Evolutionary conservation across 1,284 basidiomycete genomes (phyloP).

Genomic region (Pseudozyma sp.): DNA sequence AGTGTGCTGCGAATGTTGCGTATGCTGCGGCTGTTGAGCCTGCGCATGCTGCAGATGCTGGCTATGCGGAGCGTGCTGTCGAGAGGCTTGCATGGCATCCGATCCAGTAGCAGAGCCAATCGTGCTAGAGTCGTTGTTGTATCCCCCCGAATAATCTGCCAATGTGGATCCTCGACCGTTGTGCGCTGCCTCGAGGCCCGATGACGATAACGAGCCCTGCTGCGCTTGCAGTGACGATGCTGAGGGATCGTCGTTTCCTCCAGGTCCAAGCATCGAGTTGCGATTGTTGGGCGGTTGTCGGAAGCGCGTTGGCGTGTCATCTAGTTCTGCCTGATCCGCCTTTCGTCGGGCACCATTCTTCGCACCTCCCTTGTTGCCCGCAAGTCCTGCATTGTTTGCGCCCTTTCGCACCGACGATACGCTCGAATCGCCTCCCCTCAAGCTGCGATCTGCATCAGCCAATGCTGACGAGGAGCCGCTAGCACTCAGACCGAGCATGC

Average conservation of each 20-base stretch:
- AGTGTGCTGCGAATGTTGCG: constrained; percentile 29
- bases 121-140: constrained; percentile 37
- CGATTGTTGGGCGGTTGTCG: constrained; percentile 37
- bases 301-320: constrained; percentile 47
- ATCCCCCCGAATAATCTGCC: constrained; percentile 32
- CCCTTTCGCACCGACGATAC: constrained; percentile 25
- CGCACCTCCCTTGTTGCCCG: constrained; percentile 11
- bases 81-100: constrained; percentile 34
- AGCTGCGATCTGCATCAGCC: constrained; percentile 35
- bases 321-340: constrained; percentile 46
- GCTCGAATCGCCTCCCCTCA: constrained; percentile 24
- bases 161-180: constrained; percentile 30
- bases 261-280: constrained; percentile 27
- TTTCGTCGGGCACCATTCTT: constrained; percentile 37
- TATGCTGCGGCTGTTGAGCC: constrained; percentile 12
- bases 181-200: constrained; percentile 40
- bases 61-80: constrained; percentile 32
- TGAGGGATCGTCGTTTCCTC: constrained; percentile 22
- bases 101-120: constrained; percentile 30
- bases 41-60: constrained; percentile 35
- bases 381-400: constrained; percentile 5
- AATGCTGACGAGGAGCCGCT: constrained; percentile 36
- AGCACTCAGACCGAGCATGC: constrained; percentile 31
- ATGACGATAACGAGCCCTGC: constrained; percentile 33
- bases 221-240: constrained; percentile 35